Conservation (phyloP, 129 eudicot genomes). For the Saposhnikovia divaricata region DNA sequence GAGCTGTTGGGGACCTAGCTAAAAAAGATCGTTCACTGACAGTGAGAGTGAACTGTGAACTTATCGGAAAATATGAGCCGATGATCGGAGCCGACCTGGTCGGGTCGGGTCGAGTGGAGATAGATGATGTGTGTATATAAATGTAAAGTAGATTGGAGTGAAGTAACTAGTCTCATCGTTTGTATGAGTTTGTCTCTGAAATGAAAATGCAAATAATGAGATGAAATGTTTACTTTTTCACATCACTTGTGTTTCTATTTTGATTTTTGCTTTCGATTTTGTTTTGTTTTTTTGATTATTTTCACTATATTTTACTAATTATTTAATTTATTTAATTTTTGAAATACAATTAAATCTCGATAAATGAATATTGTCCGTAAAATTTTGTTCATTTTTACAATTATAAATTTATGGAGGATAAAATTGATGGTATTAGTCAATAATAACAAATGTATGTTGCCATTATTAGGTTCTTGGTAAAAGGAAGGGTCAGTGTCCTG, state of each 20-base stretch:
- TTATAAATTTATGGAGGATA: no score
- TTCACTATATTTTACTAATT: no score
- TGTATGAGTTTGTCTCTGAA: neutral
- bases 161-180: neutral
- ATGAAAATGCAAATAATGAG: slow-evolving; percentile 4
- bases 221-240: neutral
- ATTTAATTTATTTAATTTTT: no score
- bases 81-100: no score
- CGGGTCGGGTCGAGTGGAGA: neutral
- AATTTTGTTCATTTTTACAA: no score
- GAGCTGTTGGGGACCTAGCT: slow-evolving; percentile 56
- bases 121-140: neutral
- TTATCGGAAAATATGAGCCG: neutral
- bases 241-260: neutral
- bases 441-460: no score
- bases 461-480: no score
- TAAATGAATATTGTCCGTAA: no score
- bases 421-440: no score
- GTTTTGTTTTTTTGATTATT: no score
- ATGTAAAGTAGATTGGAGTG: neutral
- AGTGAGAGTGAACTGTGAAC: neutral
- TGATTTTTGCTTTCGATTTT: no score
- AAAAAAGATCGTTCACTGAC: neutral
- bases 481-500: neutral
- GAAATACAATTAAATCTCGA: no score